These are phyloP conservation scores for Phoma sp. DNA, from an alignment of 2,329 filamentous ascomycete species.

Conservation along the genomic window DNA sequence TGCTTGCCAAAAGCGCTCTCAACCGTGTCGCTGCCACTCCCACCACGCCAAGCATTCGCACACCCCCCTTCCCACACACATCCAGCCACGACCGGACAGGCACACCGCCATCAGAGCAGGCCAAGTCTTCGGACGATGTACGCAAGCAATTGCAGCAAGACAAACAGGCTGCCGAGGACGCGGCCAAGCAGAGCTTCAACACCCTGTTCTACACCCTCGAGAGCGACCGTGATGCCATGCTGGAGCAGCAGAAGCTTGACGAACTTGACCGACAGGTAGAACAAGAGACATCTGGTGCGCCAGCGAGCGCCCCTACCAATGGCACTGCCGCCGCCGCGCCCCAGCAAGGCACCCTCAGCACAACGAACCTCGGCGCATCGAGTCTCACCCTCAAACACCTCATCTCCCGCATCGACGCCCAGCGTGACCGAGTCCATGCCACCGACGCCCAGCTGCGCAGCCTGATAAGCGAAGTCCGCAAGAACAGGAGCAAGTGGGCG, in stretches of 20 bases:
- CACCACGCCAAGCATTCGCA: conserved; percentile 69
- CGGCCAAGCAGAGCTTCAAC: conserved; percentile 88
- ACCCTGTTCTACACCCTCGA: conserved; percentile 95
- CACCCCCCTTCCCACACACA: conserved; percentile 72
- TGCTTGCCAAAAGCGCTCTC: conserved; percentile 62
- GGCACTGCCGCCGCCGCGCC: conserved; percentile 59
- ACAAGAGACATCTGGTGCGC: conserved; percentile 81
- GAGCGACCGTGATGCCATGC: conserved; percentile 93
- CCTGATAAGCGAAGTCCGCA: conserved; percentile 95
- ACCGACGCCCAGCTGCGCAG: conserved; percentile 92
- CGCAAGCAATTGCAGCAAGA: conserved; percentile 93
- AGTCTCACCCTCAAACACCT: conserved; percentile 96
- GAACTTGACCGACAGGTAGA: conserved; percentile 96
- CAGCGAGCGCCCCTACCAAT: conserved; percentile 57
- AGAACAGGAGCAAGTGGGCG: conserved; percentile 98
- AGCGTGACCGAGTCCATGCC: conserved; percentile 86
- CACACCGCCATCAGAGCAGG: conserved; percentile 61
- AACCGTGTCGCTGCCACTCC: conserved; percentile 62
- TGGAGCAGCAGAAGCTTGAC: conserved; percentile 95
- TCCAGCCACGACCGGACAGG: conserved; percentile 65
- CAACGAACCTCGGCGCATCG: conserved; percentile 91
- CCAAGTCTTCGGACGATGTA: conserved; percentile 82
- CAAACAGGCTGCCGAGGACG: conserved; percentile 88
- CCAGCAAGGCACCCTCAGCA: conserved; percentile 89
- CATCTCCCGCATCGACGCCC: conserved; percentile 92